phyloP scores from a whole-genome alignment of 192 early-diverging fungal species.

The Coemansia sp. region DNA sequence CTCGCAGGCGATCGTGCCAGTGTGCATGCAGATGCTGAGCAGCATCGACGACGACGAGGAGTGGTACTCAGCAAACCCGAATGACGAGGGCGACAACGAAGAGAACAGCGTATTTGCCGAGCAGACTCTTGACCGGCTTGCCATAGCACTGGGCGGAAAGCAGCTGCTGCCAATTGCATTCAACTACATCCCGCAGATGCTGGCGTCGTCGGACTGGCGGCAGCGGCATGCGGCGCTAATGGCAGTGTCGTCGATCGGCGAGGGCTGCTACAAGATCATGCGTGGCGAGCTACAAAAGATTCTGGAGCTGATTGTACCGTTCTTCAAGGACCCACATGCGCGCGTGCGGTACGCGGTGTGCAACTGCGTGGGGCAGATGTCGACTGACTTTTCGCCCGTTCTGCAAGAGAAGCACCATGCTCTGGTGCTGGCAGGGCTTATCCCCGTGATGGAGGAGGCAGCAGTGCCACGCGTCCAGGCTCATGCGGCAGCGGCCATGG shows the following conservation, averaged over 20 bases:
- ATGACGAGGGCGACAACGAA: slow-evolving; percentile 91
- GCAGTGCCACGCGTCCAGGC: slow-evolving; percentile 87
- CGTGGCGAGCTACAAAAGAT: slow-evolving; percentile 85
- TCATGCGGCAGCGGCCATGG: slow-evolving; percentile 94
- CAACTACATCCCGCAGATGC: slow-evolving; percentile 85
- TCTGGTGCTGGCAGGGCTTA: slow-evolving; percentile 71
- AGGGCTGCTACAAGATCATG: slow-evolving; percentile 96
- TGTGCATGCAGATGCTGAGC: slow-evolving; percentile 94
- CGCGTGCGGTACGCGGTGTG: slow-evolving; percentile 97
- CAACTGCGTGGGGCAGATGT: slow-evolving; percentile 97
- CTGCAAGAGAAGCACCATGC: slow-evolving; percentile 77
- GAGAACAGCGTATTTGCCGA: slow-evolving; percentile 89
- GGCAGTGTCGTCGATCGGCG: slow-evolving; percentile 95
- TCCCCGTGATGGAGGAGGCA: slow-evolving; percentile 86
- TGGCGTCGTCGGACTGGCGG: slow-evolving; percentile 82
- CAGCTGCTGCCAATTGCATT: slow-evolving; percentile 88
- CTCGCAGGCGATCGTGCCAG: slow-evolving; percentile 76
- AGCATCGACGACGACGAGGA: slow-evolving; percentile 83
- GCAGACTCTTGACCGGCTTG: slow-evolving; percentile 95
- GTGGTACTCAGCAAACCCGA: slow-evolving; percentile 88
- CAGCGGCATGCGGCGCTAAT: slow-evolving; percentile 91
- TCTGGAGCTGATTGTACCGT: slow-evolving; percentile 78
- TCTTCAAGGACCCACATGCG: slow-evolving; percentile 85
- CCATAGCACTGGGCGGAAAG: slow-evolving; percentile 83
- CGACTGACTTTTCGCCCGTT: slow-evolving; percentile 88